phyloP scores from a whole-genome alignment of 2,329 filamentous ascomycete genomes.

The Botryosphaeria dothidea region DNA sequence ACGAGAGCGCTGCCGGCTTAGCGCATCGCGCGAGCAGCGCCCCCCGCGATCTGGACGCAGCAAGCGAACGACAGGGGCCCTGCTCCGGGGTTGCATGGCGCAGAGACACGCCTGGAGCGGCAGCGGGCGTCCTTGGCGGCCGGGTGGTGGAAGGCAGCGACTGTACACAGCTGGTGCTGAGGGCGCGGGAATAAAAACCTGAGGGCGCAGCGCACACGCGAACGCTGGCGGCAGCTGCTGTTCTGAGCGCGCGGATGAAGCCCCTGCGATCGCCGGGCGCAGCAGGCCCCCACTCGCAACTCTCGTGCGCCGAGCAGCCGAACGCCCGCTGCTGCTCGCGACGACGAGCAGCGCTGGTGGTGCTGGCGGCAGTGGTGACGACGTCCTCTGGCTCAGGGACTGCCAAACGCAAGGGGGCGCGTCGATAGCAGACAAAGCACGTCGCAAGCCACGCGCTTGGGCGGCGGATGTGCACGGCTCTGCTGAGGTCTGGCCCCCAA shows the following conservation, averaged over 20 bases:
- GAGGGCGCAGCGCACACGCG: too few relatives aligned
- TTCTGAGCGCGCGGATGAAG: not conserved
- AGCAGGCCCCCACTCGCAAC: not conserved
- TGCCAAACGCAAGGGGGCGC: not conserved
- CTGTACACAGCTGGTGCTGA: not conserved
- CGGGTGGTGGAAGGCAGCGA: not conserved
- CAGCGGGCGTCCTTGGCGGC: not conserved
- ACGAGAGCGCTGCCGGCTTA: slow-evolving; percentile 1
- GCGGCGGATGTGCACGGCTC: not conserved
- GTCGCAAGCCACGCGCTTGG: slow-evolving; percentile 4
- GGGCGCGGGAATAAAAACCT: not conserved
- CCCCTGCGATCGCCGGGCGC: slow-evolving; percentile 3
- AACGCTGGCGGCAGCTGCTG: not conserved
- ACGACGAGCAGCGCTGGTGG: not conserved
- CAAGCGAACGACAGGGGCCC: not conserved
- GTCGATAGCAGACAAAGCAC: not conserved
- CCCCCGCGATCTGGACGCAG: slow-evolving; percentile 11
- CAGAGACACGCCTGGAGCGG: slow-evolving; percentile 4
- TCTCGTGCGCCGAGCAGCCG: not conserved
- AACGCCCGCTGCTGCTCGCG: not conserved
- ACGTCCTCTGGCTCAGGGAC: not conserved
- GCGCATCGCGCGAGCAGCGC: not conserved
- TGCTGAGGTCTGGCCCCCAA: not conserved
- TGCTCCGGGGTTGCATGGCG: slow-evolving; percentile 4
- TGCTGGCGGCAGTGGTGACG: too few relatives aligned